Percentiles rank a stretch among this genome's conserved stretches.
Conservation (phyloP, 768 basidiomycete species). For the Clathrus columnatus region DNA sequence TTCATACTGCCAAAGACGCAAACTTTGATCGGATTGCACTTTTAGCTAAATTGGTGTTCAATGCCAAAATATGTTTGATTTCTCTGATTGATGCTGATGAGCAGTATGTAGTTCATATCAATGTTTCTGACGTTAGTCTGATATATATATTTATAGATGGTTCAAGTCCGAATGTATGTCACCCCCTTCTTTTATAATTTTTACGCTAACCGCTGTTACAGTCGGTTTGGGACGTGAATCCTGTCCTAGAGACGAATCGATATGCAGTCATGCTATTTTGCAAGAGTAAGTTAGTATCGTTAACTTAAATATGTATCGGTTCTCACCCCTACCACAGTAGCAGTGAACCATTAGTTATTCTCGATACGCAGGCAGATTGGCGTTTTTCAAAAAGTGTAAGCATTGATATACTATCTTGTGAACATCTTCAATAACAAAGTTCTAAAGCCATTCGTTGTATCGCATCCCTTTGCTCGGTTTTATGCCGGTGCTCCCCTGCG, state of each 20-base stretch:
- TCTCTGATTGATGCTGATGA: slow-evolving; percentile 77
- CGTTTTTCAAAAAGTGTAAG: slow-evolving; percentile 73
- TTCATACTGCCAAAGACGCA: slow-evolving; percentile 75
- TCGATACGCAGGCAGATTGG: slow-evolving; percentile 80
- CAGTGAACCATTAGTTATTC: slow-evolving; percentile 80
- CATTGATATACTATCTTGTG: slow-evolving; percentile 4
- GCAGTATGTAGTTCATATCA: slow-evolving; percentile 44
- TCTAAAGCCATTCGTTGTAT: slow-evolving; percentile 59
- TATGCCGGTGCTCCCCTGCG: slow-evolving; percentile 88
- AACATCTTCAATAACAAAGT: background rate
- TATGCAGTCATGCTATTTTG: slow-evolving; percentile 78
- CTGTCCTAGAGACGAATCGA: slow-evolving; percentile 51
- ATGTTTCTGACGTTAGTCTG: slow-evolving; percentile 1
- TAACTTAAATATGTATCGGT: background rate
- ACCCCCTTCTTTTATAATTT: background rate
- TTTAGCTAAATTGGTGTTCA: slow-evolving; percentile 88
- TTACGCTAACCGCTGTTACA: slow-evolving; percentile 16
- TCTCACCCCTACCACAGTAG: slow-evolving; percentile 34
- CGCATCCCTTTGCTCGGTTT: slow-evolving; percentile 65
- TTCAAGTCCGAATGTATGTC: slow-evolving; percentile 78
- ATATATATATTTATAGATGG: slow-evolving; percentile 43
- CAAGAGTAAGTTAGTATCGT: slow-evolving; percentile 46
- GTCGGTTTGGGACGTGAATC: slow-evolving; percentile 39
- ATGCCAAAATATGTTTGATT: slow-evolving; percentile 76
- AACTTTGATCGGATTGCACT: slow-evolving; percentile 95